Evolutionary conservation across 1,139 yeast genomes (phyloP).

Genomic region (Arxiozyma heterogenica): DNA sequence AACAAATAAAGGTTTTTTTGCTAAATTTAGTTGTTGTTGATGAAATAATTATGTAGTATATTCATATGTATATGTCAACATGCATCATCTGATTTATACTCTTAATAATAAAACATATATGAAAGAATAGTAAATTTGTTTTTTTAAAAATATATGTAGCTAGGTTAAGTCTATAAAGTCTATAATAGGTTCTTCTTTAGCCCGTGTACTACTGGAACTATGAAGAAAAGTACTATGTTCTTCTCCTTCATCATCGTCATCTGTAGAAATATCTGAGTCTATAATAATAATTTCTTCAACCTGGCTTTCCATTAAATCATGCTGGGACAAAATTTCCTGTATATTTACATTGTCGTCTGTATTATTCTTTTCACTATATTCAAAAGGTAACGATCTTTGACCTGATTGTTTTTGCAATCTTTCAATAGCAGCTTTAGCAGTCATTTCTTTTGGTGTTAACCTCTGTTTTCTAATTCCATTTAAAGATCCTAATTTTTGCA

Average conservation of each 20-base stretch:
- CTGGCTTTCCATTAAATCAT: slow-evolving; percentile 10
- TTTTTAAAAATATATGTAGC: not conserved
- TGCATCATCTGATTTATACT: too few species aligned
- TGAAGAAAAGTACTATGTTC: too few species aligned
- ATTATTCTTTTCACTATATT: slow-evolving; percentile 5
- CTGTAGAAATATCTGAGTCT: slow-evolving; percentile 25
- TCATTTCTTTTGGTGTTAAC: slow-evolving; percentile 38
- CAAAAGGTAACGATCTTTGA: slow-evolving; percentile 26
- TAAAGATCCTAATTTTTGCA: slow-evolving; percentile 8
- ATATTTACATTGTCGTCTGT: slow-evolving; percentile 7
- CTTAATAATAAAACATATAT: too few species aligned
- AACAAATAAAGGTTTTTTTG: slow-evolving; percentile 33
- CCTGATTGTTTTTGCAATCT: slow-evolving; percentile 39
- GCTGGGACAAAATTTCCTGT: slow-evolving; percentile 7
- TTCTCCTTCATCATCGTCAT: slow-evolving; percentile 8
- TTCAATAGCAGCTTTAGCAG: slow-evolving; percentile 60
- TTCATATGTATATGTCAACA: too few species aligned
- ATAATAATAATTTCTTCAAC: slow-evolving; percentile 20
- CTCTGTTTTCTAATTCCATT: slow-evolving; percentile 5
- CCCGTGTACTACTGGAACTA: too few species aligned
- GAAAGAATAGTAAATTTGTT: not conserved
- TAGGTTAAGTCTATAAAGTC: slow-evolving; percentile 23
- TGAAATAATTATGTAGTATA: not conserved
- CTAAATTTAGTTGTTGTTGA: slow-evolving; percentile 34
- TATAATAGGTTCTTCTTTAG: not conserved